Percentiles rank a stretch among this genome's conserved stretches.
phyloP scores from a whole-genome alignment of 2,329 filamentous ascomycete species.

The Aspergillus sp. region DNA sequence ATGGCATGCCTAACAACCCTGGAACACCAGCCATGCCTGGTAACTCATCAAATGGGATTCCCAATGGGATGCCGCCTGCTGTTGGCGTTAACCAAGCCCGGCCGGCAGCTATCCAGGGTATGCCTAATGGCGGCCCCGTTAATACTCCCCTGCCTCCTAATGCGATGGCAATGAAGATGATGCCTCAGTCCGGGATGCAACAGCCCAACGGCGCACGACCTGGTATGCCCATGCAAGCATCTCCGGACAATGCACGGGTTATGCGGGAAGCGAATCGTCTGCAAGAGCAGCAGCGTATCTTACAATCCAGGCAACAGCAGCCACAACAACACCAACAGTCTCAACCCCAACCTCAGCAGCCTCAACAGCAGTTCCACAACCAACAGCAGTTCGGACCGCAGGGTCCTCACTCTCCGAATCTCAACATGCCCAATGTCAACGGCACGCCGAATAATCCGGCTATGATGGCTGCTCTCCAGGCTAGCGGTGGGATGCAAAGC shows the following conservation, averaged over 20 bases:
- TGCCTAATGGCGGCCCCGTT: constrained; percentile 38
- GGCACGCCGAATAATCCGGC: constrained; percentile 37
- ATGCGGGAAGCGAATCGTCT: constrained; percentile 44
- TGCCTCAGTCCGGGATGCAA: constrained; percentile 56
- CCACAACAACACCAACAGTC: constrained; percentile 26
- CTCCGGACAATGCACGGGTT: constrained; percentile 44
- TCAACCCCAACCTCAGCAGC: constrained; percentile 27
- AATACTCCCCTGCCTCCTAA: constrained; percentile 48
- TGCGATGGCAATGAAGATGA: constrained; percentile 55
- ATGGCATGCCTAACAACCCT: constrained; percentile 33
- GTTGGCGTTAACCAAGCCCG: constrained; percentile 34
- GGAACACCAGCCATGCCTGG: constrained; percentile 31
- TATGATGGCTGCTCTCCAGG: constrained; percentile 42
- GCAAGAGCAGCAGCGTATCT: constrained; percentile 55
- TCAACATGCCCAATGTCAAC: constrained; percentile 39
- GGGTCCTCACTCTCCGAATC: constrained; percentile 41
- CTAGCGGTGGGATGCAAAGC: constrained; percentile 38
- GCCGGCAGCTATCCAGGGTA: constrained; percentile 37
- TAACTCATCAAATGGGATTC: constrained; percentile 38
- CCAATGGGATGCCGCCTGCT: constrained; percentile 40
- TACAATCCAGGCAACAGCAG: constrained; percentile 48
- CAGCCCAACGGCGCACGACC: constrained; percentile 32
- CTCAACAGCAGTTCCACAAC: constrained; percentile 33
- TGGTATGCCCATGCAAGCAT: constrained; percentile 51
- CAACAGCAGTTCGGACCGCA: constrained; percentile 38